Conservation (phyloP, 371 early-diverging fungal species). For the Mortierella sp. region DNA sequence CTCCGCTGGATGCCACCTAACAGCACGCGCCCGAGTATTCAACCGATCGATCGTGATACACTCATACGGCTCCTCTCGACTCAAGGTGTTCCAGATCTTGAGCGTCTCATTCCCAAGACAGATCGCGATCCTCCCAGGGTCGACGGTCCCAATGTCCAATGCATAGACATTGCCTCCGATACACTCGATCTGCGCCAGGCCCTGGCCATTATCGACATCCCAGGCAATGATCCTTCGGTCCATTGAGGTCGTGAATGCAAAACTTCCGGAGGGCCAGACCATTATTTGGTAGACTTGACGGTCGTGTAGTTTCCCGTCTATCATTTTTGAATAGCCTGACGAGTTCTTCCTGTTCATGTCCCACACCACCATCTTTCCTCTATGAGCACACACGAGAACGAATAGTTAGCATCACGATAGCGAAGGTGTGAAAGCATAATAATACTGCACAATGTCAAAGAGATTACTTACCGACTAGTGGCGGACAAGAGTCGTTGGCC, state of each 20-base stretch:
- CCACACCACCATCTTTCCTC: conserved; percentile 38
- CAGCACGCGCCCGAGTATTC: conserved; percentile 28
- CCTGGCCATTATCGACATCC: conserved; percentile 34
- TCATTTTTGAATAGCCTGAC: conserved; percentile 4
- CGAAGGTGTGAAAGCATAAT: neutral
- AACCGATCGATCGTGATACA: conserved; percentile 33
- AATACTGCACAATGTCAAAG: neutral
- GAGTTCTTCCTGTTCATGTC: conserved; percentile 9
- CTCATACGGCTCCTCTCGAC: conserved; percentile 42
- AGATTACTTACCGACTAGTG: conserved; percentile 33
- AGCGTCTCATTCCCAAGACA: conserved; percentile 40
- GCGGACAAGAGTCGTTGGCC: conserved; percentile 30
- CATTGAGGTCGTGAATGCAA: conserved; percentile 48
- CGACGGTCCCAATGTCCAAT: conserved; percentile 26
- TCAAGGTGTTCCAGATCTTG: conserved; percentile 49
- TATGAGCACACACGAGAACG: neutral
- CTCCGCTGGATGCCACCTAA: conserved; percentile 51
- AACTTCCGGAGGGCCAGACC: conserved; percentile 37
- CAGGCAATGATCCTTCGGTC: conserved; percentile 49
- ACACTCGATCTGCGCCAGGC: conserved; percentile 48
- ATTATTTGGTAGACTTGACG: conserved; percentile 46
- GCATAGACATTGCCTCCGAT: conserved; percentile 39
- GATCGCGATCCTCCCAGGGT: conserved; percentile 42
- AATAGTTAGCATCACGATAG: neutral
- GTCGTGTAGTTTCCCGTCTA: conserved; percentile 26